Percentiles rank a stretch among this genome's conserved stretches.
Evolutionary conservation across 2,329 filamentous ascomycete genomes (phyloP).

Genomic region (Leptodontidium sp.): DNA sequence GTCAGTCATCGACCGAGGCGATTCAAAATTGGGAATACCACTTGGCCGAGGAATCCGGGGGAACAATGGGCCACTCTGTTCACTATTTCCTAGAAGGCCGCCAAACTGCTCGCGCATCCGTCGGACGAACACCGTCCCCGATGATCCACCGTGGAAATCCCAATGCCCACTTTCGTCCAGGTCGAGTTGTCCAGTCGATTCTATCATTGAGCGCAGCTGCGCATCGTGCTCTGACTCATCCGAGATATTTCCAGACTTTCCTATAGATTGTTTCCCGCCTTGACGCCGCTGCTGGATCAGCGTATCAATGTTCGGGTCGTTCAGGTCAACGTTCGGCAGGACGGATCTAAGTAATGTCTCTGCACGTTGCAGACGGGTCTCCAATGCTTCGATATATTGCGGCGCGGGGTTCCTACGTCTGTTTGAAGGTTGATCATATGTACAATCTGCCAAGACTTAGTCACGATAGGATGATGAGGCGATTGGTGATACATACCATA

Average conservation of each 20-base stretch:
- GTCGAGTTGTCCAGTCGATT: constrained; percentile 88
- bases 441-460: constrained; percentile 63
- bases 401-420: constrained; percentile 75
- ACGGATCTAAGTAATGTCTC: constrained; percentile 70
- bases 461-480: not conserved
- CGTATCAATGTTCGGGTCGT: constrained; percentile 84
- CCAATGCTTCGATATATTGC: constrained; percentile 77
- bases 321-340: constrained; percentile 73
- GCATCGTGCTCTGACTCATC: constrained; percentile 64
- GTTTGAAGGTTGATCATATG: constrained; percentile 82
- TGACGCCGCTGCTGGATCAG: constrained; percentile 66
- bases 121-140: constrained; percentile 86
- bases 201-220: constrained; percentile 92
- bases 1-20: constrained; percentile 43
- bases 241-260: constrained; percentile 22
- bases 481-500: constrained; percentile 73
- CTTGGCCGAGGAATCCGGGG: constrained; percentile 59
- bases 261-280: constrained; percentile 50
- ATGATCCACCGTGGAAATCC: constrained; percentile 95
- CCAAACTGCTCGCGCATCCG: constrained; percentile 90
- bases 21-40: constrained; percentile 39
- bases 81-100: constrained; percentile 69
- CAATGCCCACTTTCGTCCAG: constrained; percentile 90
- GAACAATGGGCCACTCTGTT: constrained; percentile 65
- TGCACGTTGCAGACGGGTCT: constrained; percentile 73